A percentile compares a stretch with the other conserved stretches of the same genome.
Conservation (phyloP, 257 asterid genomes). For the Mitragyna speciosa region DNA sequence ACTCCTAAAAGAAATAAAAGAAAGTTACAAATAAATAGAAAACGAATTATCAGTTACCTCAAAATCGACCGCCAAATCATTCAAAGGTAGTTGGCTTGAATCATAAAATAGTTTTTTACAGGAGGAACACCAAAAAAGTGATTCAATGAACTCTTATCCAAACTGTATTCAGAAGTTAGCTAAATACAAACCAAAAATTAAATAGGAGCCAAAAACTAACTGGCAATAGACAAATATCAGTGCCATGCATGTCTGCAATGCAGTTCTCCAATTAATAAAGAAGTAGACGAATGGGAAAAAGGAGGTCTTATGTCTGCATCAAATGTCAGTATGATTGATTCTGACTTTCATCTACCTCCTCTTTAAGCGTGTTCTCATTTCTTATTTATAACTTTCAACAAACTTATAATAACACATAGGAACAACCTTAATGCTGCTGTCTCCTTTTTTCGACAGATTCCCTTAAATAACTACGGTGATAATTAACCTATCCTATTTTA, state of each 20-base stretch:
- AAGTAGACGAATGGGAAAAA: not conserved
- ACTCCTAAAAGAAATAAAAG: too few relatives aligned
- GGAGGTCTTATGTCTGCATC: slow-evolving; percentile 5
- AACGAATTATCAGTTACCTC: not conserved
- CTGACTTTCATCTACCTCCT: slow-evolving; percentile 3
- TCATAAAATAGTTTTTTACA: too few relatives aligned
- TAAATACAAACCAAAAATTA: not conserved
- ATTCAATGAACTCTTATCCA: not conserved
- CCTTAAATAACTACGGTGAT: not conserved
- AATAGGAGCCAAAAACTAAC: not conserved
- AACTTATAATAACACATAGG: not conserved
- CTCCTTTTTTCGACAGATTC: not conserved
- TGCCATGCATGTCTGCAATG: not conserved
- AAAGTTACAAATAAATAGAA: not conserved
- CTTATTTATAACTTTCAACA: not conserved
- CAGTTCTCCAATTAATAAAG: not conserved
- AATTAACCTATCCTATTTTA: not conserved
- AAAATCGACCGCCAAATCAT: not conserved
- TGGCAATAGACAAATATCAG: not conserved
- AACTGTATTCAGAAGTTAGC: not conserved
- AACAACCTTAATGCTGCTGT: too few relatives aligned
- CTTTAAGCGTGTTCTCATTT: not conserved
- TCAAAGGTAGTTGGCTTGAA: not conserved
- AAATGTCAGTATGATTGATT: slow-evolving; percentile 5
- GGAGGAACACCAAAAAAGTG: too few relatives aligned